phyloP scores from a whole-genome alignment of 257 asterid species.

The Mentha longifolia region DNA sequence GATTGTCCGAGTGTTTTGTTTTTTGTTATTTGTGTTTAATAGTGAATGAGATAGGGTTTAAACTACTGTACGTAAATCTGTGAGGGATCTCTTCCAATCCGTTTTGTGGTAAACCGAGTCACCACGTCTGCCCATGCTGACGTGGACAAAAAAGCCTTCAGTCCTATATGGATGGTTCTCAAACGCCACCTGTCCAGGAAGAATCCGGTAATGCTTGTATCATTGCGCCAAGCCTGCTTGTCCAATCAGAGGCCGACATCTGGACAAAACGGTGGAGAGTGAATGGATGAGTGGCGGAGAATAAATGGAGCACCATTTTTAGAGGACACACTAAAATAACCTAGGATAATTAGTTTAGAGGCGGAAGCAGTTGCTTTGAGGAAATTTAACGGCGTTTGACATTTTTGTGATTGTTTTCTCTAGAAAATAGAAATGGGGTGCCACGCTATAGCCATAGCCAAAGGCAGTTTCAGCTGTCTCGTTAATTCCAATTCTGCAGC shows the following conservation, averaged over 20 bases:
- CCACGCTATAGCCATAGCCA: slow-evolving; percentile 35
- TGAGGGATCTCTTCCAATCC: not conserved
- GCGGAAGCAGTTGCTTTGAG: not conserved
- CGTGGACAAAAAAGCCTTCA: not conserved
- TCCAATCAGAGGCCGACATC: not conserved
- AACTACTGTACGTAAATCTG: too few species aligned
- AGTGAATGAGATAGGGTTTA: too few species aligned
- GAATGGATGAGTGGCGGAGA: not conserved
- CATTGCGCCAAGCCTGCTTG: not conserved
- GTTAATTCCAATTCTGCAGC: slow-evolving; percentile 35
- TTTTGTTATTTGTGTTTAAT: too few species aligned
- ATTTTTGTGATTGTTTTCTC: not conserved
- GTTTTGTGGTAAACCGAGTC: not conserved
- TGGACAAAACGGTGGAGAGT: not conserved
- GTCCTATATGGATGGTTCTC: not conserved
- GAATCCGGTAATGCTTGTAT: not conserved
- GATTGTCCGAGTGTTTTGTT: too few species aligned
- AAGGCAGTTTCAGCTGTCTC: slow-evolving; percentile 33
- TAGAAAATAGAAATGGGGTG: slow-evolving; percentile 61
- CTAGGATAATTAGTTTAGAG: too few species aligned
- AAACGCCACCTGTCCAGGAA: not conserved
- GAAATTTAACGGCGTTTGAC: slow-evolving; percentile 7
- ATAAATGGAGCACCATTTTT: slow-evolving; percentile 18
- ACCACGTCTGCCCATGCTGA: not conserved
- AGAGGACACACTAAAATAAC: not conserved